Conservation (phyloP, 1,139 yeast genomes). For the Geotrichum klebahnii region DNA sequence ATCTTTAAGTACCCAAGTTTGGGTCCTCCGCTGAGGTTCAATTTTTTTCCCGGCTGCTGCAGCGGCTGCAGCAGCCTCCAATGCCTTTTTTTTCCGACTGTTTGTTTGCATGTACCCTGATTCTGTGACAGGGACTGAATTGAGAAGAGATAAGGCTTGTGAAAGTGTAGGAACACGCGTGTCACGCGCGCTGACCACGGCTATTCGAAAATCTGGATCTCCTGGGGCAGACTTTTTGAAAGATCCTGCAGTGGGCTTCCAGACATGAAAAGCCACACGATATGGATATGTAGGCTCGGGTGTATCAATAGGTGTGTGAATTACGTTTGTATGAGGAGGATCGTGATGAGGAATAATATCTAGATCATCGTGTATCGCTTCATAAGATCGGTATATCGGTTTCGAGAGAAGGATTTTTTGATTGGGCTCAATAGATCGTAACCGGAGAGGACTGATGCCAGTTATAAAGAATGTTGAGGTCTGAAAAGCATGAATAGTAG, state of each 20-base stretch:
- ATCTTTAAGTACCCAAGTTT: conserved; percentile 39
- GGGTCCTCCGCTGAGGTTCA: conserved; percentile 26
- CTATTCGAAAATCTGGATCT: conserved; percentile 69
- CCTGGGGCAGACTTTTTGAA: conserved; percentile 72
- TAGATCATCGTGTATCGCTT: conserved; percentile 26
- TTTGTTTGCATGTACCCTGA: conserved; percentile 25
- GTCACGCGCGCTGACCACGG: conserved; percentile 53
- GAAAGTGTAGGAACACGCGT: conserved; percentile 51
- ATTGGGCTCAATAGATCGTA: no score
- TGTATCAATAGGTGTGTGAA: conserved; percentile 1
- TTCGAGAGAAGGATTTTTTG: conserved; percentile 4
- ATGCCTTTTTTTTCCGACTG: conserved; percentile 19
- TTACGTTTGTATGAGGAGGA: conserved; percentile 24
- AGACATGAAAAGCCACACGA: conserved; percentile 54
- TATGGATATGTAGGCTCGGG: conserved; percentile 25
- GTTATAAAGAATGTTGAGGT: no score
- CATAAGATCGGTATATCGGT: conserved; percentile 23
- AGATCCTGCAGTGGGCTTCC: conserved; percentile 69
- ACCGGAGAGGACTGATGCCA: no score
- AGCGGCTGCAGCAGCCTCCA: conserved; percentile 27
- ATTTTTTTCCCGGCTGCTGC: conserved; percentile 25
- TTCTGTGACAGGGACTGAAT: conserved; percentile 32
- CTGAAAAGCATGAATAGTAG: neutral
- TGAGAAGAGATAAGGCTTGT: conserved; percentile 37
- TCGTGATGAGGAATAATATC: conserved; percentile 27